phyloP scores from a whole-genome alignment of 2,329 filamentous ascomycete species.

The Beauveria rudraprayagi region DNA sequence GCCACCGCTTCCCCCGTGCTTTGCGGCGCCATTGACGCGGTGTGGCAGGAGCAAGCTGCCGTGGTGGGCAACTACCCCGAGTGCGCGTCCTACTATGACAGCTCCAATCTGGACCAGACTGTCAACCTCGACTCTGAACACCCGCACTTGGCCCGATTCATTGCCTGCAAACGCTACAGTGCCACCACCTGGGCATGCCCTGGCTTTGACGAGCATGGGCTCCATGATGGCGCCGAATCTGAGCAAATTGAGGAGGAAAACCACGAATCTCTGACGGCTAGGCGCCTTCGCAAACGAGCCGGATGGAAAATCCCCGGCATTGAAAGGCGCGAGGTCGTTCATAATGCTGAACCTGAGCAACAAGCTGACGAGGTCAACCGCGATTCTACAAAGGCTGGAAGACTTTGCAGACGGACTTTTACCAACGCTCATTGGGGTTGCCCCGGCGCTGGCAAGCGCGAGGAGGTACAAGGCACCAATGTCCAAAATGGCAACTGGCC shows the following conservation, averaged over 20 bases:
- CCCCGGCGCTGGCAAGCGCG: not conserved
- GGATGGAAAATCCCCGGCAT: too few relatives aligned
- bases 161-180: not conserved
- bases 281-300: too few relatives aligned
- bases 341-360: too few relatives aligned
- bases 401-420: too few relatives aligned
- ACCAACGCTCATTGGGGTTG: too few relatives aligned
- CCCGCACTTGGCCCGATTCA: not conserved
- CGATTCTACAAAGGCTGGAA: too few relatives aligned
- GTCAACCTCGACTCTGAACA: not conserved
- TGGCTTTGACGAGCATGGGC: not conserved
- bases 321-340: too few relatives aligned
- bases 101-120: not conserved
- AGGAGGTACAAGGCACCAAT: not conserved
- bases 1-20: not conserved
- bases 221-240: not conserved
- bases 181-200: not conserved
- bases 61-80: conserved; percentile 1
- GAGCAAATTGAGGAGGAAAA: too few relatives aligned
- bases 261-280: too few relatives aligned
- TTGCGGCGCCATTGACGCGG: not conserved
- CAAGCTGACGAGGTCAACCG: not conserved
- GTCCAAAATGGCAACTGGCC: not conserved
- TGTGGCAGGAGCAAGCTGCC: not conserved
- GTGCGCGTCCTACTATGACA: conserved; percentile 3